Evolutionary conservation across 495 filamentous ascomycete species (phyloP).

Genomic region (Podospora australis): DNA sequence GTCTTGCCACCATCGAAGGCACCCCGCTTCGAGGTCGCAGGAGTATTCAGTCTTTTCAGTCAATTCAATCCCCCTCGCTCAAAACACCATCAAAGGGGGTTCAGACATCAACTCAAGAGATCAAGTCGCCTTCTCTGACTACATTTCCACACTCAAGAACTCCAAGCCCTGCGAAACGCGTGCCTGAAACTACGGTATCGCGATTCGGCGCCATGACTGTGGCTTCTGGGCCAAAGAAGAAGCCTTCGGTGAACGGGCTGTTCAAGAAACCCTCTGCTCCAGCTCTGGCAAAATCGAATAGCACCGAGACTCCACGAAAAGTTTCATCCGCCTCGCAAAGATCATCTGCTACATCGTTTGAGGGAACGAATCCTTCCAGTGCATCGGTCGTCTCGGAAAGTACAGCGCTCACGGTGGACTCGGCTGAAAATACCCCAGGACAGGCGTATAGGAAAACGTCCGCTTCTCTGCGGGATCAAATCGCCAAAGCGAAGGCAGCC

Average conservation of each 20-base stretch:
- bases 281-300: constrained; percentile 31
- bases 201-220: constrained; percentile 46
- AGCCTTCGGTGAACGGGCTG: constrained; percentile 49
- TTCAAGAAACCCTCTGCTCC: constrained; percentile 48
- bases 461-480: constrained; percentile 75
- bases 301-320: constrained; percentile 30
- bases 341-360: constrained; percentile 45
- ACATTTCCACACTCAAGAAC: constrained; percentile 26
- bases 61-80: constrained; percentile 14
- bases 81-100: constrained; percentile 6
- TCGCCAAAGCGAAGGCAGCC: constrained; percentile 89
- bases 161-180: constrained; percentile 38
- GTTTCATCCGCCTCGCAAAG: constrained; percentile 35
- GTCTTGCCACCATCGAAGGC: constrained; percentile 30
- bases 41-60: constrained; percentile 22
- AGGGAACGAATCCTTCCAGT: constrained; percentile 32
- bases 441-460: constrained; percentile 60
- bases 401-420: constrained; percentile 34
- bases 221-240: constrained; percentile 42
- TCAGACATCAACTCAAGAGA: constrained; percentile 13
- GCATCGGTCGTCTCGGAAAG: constrained; percentile 30
- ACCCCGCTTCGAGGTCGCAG: constrained; percentile 26
- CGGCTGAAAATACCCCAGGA: constrained; percentile 26
- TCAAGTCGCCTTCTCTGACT: constrained; percentile 18
- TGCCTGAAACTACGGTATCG: constrained; percentile 19